Evolutionary conservation across 192 early-diverging fungal genomes (phyloP).

Genomic region (Chytriomyces hyalinus): DNA sequence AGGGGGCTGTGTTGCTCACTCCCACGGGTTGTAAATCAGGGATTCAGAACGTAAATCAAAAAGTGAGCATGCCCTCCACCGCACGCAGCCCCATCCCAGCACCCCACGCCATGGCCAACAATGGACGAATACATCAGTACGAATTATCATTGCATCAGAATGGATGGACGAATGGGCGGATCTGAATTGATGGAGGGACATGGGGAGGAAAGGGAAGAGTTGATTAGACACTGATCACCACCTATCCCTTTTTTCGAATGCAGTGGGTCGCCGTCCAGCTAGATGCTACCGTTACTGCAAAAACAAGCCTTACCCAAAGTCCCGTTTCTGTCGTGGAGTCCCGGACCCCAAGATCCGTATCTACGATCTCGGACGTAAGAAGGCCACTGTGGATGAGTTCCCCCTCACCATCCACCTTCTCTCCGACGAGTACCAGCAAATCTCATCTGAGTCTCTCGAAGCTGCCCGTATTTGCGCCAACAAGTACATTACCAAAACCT

Average conservation of each 20-base stretch:
- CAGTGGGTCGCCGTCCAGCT: conserved; percentile 97
- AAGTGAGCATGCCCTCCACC: background rate
- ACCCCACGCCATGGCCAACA: background rate
- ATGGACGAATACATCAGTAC: background rate
- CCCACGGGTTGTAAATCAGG: background rate
- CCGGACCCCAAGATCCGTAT: conserved; percentile 98
- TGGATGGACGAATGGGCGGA: background rate
- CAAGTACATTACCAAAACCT: conserved; percentile 97
- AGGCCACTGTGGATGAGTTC: conserved; percentile 97
- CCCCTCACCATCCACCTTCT: conserved; percentile 94
- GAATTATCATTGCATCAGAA: background rate
- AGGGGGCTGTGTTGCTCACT: too few species aligned
- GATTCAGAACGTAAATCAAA: background rate
- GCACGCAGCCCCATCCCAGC: background rate
- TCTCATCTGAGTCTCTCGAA: conserved; percentile 97
- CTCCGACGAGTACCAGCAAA: conserved; percentile 97
- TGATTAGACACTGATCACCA: background rate
- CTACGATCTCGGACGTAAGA: conserved; percentile 97
- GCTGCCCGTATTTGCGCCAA: conserved; percentile 97
- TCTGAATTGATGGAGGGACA: background rate
- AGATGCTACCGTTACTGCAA: conserved; percentile 99
- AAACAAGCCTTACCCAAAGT: conserved; percentile 99
- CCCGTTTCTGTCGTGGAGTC: conserved; percentile 98
- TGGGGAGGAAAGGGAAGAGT: background rate
- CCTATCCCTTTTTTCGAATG: background rate